Base-by-base conservation (phyloP, 2,329 filamentous ascomycete genomes). In the Penicillium sp. region DNA sequence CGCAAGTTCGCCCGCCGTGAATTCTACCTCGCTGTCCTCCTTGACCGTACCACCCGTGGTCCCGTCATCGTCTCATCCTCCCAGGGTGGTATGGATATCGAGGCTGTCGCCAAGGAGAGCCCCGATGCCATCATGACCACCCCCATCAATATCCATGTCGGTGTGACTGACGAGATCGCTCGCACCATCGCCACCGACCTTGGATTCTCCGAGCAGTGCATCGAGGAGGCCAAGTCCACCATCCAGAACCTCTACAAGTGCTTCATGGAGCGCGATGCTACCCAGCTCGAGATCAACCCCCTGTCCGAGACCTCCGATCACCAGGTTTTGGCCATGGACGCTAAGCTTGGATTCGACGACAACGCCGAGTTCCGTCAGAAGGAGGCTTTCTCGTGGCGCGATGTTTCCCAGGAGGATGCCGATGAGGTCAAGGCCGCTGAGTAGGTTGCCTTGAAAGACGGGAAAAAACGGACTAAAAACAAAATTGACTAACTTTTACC, bases 201-300 rank as follows among this genome's bases (percentile, higher is more conserved):
- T 68, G 94, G 94, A 70, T 99, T 99, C 86, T 96, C 91, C 73
- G 90, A 96, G 81, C 93, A 96, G 82, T 97, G 93, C 83, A 85
- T 99, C 75, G 90, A 96, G 77, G 91, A 96, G 61, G 94, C 93
- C 75, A 96, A 91, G 83, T 87, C 91, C 75, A 96, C 92, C 66
- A 96, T 99, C 81, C 90, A 99, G 85, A 97, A 97, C 82, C 88
- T 99, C 65, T 99, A 99, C 89, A 89, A 91, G 83, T 90, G 97
- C 80, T 99, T 99, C 85, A 87, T 89, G 82, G 94, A 99, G 83
- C 96, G 91, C 82, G 94, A 99, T 79, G 91, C 93, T 58, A 99
- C 94, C 61, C 94, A 99, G 83, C 97, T 99, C 74, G 94, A 99
- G 83, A 99, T 99, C 83, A 99, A 99, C 86, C 94, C 94, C 62